Conservation (phyloP, 805 yeast species). For the Cyberlindnera sargentensis region DNA sequence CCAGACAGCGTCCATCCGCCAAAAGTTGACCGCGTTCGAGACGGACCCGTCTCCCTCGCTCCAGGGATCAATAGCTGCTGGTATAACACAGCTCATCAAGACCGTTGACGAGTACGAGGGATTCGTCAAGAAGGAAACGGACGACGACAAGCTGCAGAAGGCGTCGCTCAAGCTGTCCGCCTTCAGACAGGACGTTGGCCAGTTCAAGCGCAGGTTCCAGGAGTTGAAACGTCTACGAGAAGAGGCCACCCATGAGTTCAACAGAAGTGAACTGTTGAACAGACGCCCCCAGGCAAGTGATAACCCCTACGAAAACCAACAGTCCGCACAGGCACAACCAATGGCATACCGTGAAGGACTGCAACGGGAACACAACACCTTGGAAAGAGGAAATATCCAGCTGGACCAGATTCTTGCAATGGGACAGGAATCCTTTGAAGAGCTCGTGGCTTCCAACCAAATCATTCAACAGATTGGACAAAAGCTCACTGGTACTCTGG, state of each 20-base stretch:
- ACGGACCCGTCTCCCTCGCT: slow-evolving; percentile 57
- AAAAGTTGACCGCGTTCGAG: slow-evolving; percentile 64
- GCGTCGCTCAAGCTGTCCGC: slow-evolving; percentile 53
- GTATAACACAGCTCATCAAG: slow-evolving; percentile 65
- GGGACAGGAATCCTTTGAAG: slow-evolving; percentile 82
- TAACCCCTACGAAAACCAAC: slow-evolving; percentile 22
- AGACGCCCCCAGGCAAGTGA: slow-evolving; percentile 21
- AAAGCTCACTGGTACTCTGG: slow-evolving; percentile 58
- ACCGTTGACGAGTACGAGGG: slow-evolving; percentile 66
- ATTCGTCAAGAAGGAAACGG: slow-evolving; percentile 51
- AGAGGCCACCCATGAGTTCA: slow-evolving; percentile 29
- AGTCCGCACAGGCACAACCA: neutral
- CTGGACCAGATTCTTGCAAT: slow-evolving; percentile 85
- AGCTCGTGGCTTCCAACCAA: slow-evolving; percentile 78
- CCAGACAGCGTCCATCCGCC: slow-evolving; percentile 66
- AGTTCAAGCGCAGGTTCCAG: slow-evolving; percentile 26
- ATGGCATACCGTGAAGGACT: slow-evolving; percentile 47
- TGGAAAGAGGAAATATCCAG: slow-evolving; percentile 68
- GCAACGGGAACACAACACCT: slow-evolving; percentile 55
- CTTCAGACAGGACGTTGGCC: slow-evolving; percentile 37
- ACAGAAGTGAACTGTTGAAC: slow-evolving; percentile 39
- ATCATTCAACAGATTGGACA: slow-evolving; percentile 42
- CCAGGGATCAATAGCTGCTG: slow-evolving; percentile 73
- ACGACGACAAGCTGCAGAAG: slow-evolving; percentile 46
- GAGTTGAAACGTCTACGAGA: slow-evolving; percentile 31